Percentiles rank a stretch among this genome's conserved stretches.
Conservation (phyloP, 2,329 filamentous ascomycete genomes). For the Epichloe glyceriae region DNA sequence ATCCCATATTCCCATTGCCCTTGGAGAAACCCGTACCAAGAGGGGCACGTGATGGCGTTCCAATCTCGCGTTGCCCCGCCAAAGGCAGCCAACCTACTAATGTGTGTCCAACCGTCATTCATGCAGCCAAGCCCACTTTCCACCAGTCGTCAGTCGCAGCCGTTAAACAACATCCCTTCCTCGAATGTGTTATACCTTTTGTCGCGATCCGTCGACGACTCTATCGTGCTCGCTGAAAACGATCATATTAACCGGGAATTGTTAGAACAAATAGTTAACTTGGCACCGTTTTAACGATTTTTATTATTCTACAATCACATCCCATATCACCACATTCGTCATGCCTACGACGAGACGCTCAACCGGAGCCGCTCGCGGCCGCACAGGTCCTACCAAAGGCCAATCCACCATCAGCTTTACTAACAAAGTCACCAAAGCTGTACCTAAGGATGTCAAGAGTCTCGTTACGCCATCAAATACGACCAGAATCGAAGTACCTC, state of each 20-base stretch:
- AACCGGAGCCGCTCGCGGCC: slow-evolving; percentile 24
- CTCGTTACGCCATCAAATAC: slow-evolving; percentile 23
- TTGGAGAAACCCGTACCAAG: not conserved
- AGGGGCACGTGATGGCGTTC: slow-evolving; percentile 35
- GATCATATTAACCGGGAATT: too few species aligned
- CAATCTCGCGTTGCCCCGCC: slow-evolving; percentile 42
- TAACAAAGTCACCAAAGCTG: slow-evolving; percentile 41
- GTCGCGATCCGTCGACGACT: too few species aligned
- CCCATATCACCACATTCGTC: slow-evolving; percentile 7
- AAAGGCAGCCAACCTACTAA: slow-evolving; percentile 17
- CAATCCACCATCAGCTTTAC: slow-evolving; percentile 47
- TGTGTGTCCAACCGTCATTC: slow-evolving; percentile 1
- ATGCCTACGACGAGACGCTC: slow-evolving; percentile 40
- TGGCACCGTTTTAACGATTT: too few species aligned
- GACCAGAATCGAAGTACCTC: slow-evolving; percentile 20
- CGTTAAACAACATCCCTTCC: not conserved
- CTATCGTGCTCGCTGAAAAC: too few species aligned
- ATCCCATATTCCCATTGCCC: not conserved
- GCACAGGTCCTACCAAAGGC: slow-evolving; percentile 26
- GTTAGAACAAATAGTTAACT: too few species aligned
- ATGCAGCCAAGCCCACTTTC: not conserved
- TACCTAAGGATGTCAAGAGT: slow-evolving; percentile 32
- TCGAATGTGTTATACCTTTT: not conserved
- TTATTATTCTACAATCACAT: not conserved
- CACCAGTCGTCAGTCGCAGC: not conserved